These are phyloP conservation scores for Aspergillus cristatus DNA, from an alignment of 495 filamentous ascomycete species.

Conservation along the genomic window DNA sequence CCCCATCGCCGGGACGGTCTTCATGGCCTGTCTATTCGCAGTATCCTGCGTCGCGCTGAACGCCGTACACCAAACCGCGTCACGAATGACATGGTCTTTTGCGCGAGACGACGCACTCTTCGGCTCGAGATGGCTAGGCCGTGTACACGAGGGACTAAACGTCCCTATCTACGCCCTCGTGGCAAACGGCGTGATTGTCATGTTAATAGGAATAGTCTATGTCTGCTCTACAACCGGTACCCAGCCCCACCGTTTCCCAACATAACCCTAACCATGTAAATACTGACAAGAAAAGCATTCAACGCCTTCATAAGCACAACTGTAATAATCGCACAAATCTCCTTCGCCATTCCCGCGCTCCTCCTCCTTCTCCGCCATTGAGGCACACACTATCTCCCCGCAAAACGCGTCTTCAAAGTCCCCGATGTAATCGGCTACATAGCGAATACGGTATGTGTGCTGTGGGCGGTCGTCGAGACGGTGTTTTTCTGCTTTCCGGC, in stretches of 20 bases:
- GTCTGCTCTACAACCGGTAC: constrained; percentile 20
- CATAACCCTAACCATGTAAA: neutral
- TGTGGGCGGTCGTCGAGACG: constrained; percentile 13
- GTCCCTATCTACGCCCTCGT: constrained; percentile 19
- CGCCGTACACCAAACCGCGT: constrained; percentile 30
- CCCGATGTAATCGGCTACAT: constrained; percentile 11
- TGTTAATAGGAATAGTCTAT: constrained; percentile 21
- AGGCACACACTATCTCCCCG: constrained; percentile 8
- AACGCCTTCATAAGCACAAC: constrained; percentile 21
- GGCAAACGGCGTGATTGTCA: constrained; percentile 14
- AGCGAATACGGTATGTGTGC: constrained; percentile 7
- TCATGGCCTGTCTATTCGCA: constrained; percentile 20
- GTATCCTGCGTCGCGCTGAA: constrained; percentile 23
- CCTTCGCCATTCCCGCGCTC: constrained; percentile 17
- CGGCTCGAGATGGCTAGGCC: constrained; percentile 12
- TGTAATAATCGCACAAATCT: constrained; percentile 18
- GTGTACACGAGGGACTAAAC: constrained; percentile 10
- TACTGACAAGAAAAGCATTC: constrained; percentile 11
- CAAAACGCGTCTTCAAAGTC: constrained; percentile 10
- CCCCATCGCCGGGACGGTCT: constrained; percentile 20
- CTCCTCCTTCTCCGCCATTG: constrained; percentile 13
- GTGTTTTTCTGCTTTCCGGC: constrained; percentile 20
- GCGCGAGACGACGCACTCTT: constrained; percentile 29
- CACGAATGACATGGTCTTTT: constrained; percentile 37
- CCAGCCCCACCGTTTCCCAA: constrained; percentile 1